Evolutionary conservation across 75 land plant species (phyloP).

Genomic region (Cryptomeria japonica): DNA sequence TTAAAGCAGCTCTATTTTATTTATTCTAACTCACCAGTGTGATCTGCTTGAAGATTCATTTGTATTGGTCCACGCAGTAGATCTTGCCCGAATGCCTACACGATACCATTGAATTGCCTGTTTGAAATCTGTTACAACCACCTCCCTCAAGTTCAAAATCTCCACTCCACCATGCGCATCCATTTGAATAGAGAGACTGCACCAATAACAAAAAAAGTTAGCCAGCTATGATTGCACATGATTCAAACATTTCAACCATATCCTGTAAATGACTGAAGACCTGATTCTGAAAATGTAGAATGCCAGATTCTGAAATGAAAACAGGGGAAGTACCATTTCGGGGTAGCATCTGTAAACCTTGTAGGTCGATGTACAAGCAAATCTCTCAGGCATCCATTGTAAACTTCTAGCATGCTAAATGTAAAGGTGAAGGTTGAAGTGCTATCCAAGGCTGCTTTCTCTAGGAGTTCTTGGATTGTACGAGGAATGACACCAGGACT

Average conservation of each 20-base stretch:
- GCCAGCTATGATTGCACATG: background rate
- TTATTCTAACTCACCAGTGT: slow-evolving; percentile 55
- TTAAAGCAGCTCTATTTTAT: too few relatives aligned
- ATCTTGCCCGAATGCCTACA: slow-evolving; percentile 58
- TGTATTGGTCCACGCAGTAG: slow-evolving; percentile 83
- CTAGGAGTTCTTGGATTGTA: slow-evolving; percentile 65
- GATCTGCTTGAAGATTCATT: slow-evolving; percentile 90
- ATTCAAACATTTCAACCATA: slow-evolving; percentile 1
- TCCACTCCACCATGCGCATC: slow-evolving; percentile 65
- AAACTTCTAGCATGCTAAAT: slow-evolving; percentile 92
- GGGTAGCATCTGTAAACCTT: slow-evolving; percentile 16
- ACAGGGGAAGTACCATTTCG: slow-evolving; percentile 49
- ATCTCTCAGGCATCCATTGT: slow-evolving; percentile 80
- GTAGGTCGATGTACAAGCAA: slow-evolving; percentile 53
- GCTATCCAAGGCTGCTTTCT: slow-evolving; percentile 38
- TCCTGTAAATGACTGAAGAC: background rate
- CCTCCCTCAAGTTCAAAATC: slow-evolving; percentile 72
- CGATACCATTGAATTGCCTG: slow-evolving; percentile 65
- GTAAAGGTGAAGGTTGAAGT: slow-evolving; percentile 39
- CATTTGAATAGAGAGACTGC: slow-evolving; percentile 77
- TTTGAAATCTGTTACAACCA: slow-evolving; percentile 45
- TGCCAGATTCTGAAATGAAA: background rate
- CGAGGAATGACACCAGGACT: slow-evolving; percentile 78
- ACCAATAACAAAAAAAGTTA: slow-evolving; percentile 9
- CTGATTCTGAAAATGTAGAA: background rate